Base-by-base conservation (phyloP, 2,329 filamentous ascomycete genomes). In the Davidsoniella virescens region DNA sequence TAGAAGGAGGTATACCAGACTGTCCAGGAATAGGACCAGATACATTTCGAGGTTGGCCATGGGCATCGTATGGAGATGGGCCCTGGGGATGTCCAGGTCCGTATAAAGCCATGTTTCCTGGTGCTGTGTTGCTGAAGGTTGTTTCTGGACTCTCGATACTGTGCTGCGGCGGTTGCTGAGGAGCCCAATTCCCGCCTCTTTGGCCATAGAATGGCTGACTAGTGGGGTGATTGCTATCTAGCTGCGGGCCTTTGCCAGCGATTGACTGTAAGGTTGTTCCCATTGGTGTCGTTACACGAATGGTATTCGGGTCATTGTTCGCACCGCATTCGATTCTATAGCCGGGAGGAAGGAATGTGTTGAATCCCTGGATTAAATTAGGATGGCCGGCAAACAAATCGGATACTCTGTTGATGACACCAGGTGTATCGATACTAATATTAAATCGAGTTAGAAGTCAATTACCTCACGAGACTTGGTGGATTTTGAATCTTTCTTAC, bases 301-400 rank as follows among this genome's bases (percentile, higher is more conserved):
- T 98, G 3, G 87, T 87, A 61, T 95, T 94, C 1, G 90, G 90
- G 59, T 96, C 90, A 56, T 93, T 90, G 33, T 87, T 87, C 14
- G 86, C 82, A 26, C 90, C 90, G 60, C 92, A 98, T 62, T 98
- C 92, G 54, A 98, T 98, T 52, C 92, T 77, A 63, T 98, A 98
- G 2, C 92, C 88, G 0, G 88, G 88, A 3, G 92, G 92, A 7
- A 98, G 70, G 62, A 98, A 98, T 0, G 92, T 98, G 62, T 98
- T 98, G 64, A 98, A 98, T 0, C 92, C 92, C 64, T 96, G 90
- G 45, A 98, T 96, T 23, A 94, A 73, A 61, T 85, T 92, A 2
- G 92, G 92, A 59, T 98, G 90, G 2, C 92, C 92, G 18, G 90
- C 88, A 62, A 98, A 98, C 1, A 98, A 76, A 48, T 87, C 87